Evolutionary conservation across 768 basidiomycete species (phyloP), one percentile per base, ranked within the genome.

Genomic region (Calocybe gangraenosa): DNA sequence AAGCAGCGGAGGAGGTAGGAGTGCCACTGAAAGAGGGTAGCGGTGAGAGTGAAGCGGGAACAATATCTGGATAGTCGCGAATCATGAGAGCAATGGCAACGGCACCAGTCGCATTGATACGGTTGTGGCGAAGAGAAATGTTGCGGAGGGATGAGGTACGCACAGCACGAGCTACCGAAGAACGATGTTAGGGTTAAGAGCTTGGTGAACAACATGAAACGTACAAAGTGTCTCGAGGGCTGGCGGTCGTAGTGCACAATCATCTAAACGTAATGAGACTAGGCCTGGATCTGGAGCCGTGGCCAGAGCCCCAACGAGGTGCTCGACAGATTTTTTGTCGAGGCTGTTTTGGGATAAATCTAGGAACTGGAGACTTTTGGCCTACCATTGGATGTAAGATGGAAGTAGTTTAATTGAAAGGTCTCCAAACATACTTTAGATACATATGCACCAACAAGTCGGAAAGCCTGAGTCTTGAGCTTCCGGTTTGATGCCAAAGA

Each of bases 41-140:
- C 2, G 70, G 58, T 1, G 70, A 61, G 22, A 65, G 58, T 15
- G 46, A 40, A 18, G 58, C 58, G 21, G 74, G 69, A 7, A 83
- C 76, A 34, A 84, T 74, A 52, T 96, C 92, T 3, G 92, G 90
- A 59, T 97, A 98, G 63, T 99, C 95, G 41, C 89, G 81, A 51
- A 97, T 93, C 91, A 99, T 94, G 41, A 96, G 75, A 0, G 95
- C 93, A 10, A 98, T 73, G 0, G 92, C 88, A 4, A 98, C 92
- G 7, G 87, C 92, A 25, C 93, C 92, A 0, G 87, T 78, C 0
- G 83, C 76, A 25, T 75, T 81, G 56, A 98, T 96, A 34, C 80
- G 79, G 64, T 99, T 98, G 37, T 90, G 78, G 13, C 95, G 81
- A 18, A 99, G 67, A 3, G 92, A 95, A 39, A 99, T 83, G 58